Percentiles rank a stretch among this genome's conserved stretches.
phyloP scores from a whole-genome alignment of 2,329 filamentous ascomycete genomes.

The Xylariaceae sp. region DNA sequence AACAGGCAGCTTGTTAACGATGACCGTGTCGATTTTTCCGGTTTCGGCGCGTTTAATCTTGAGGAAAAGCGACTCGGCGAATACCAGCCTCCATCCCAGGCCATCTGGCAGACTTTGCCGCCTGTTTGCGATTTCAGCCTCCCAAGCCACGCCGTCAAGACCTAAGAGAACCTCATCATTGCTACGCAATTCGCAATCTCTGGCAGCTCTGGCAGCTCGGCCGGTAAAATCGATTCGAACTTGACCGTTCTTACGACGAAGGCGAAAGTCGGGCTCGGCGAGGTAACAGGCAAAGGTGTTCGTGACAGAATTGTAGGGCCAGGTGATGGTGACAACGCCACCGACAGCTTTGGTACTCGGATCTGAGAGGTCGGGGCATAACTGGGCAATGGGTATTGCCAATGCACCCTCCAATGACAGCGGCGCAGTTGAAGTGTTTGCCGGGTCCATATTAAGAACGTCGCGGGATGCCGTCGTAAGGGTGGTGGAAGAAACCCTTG shows the following conservation, averaged over 20 bases:
- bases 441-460: slow-evolving; percentile 25
- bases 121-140: slow-evolving; percentile 44
- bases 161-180: slow-evolving; percentile 69
- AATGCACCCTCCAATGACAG: slow-evolving; percentile 26
- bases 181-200: slow-evolving; percentile 63
- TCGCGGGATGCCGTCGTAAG: slow-evolving; percentile 14
- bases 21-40: slow-evolving; percentile 43
- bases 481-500: neutral
- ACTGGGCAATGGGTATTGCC: slow-evolving; percentile 50
- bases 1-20: slow-evolving; percentile 44
- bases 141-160: slow-evolving; percentile 64
- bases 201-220: slow-evolving; percentile 62
- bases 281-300: slow-evolving; percentile 72
- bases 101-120: slow-evolving; percentile 43
- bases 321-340: slow-evolving; percentile 76
- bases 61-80: slow-evolving; percentile 41
- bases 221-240: slow-evolving; percentile 72
- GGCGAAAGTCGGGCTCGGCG: slow-evolving; percentile 76
- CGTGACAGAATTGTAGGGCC: slow-evolving; percentile 81
- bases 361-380: slow-evolving; percentile 44
- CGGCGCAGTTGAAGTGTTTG: slow-evolving; percentile 15
- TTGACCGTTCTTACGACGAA: slow-evolving; percentile 72
- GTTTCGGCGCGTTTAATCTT: slow-evolving; percentile 44
- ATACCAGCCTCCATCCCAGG: slow-evolving; percentile 55
- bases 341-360: slow-evolving; percentile 46